These are phyloP conservation scores for Trichoderma guizhouense DNA, from an alignment of 2,329 filamentous ascomycete genomes.

Conservation along the genomic window DNA sequence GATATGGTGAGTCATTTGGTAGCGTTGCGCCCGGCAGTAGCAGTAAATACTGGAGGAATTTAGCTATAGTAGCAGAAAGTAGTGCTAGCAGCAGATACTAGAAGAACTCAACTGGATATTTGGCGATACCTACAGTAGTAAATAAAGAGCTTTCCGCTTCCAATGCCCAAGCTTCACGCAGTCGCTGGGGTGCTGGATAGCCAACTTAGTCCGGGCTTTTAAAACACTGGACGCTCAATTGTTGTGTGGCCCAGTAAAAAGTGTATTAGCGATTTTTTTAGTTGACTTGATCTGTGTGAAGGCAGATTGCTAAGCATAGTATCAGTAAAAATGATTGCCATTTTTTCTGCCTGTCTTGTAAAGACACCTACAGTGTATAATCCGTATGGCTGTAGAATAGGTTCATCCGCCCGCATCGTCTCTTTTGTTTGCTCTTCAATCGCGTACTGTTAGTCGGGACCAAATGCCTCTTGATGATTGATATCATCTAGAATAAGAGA, in stretches of 20 bases:
- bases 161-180: neutral
- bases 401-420: neutral
- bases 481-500: neutral
- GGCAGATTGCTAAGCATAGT: neutral
- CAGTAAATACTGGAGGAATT: neutral
- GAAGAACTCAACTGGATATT: neutral
- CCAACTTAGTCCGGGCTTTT: too few relatives aligned
- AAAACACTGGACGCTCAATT: too few relatives aligned
- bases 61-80: neutral
- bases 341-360: neutral
- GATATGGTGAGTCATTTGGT: slow-evolving; percentile 5
- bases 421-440: neutral
- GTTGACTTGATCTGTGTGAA: neutral
- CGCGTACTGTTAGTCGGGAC: neutral
- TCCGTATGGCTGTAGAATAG: neutral
- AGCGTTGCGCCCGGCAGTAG: neutral
- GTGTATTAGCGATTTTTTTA: neutral
- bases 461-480: neutral
- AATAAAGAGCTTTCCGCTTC: neutral
- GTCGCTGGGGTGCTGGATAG: neutral
- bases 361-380: neutral
- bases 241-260: neutral
- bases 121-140: neutral
- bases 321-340: neutral
- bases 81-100: neutral